Conservation (phyloP, 2,329 filamentous ascomycete species). For the Sclerotinia spermophila region DNA sequence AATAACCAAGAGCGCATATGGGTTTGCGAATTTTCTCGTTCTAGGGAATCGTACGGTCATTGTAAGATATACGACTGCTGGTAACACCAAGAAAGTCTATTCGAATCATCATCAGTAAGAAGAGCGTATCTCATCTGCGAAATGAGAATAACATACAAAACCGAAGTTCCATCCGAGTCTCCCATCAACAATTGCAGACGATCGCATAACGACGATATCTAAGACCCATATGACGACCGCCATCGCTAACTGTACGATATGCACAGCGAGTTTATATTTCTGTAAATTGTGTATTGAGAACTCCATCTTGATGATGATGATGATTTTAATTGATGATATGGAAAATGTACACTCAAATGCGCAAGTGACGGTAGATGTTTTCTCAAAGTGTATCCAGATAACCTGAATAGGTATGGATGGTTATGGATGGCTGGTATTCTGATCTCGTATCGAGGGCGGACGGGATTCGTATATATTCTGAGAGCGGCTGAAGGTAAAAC, state of each 20-base stretch:
- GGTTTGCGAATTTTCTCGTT: slow-evolving; percentile 58
- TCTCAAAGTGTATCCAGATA: neutral
- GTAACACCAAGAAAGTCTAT: slow-evolving; percentile 62
- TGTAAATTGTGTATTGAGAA: slow-evolving; percentile 36
- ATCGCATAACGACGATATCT: slow-evolving; percentile 57
- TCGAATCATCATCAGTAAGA: slow-evolving; percentile 2
- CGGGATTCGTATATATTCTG: neutral
- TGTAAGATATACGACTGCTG: slow-evolving; percentile 61
- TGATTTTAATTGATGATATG: neutral
- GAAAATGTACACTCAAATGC: neutral
- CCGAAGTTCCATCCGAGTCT: slow-evolving; percentile 62
- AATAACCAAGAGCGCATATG: slow-evolving; percentile 57
- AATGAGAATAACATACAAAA: slow-evolving; percentile 47
- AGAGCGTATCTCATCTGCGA: neutral
- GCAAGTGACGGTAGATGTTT: neutral
- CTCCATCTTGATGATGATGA: slow-evolving; percentile 27
- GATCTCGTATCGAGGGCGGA: neutral
- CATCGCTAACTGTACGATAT: slow-evolving; percentile 52
- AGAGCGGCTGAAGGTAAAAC: neutral
- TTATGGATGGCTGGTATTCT: neutral
- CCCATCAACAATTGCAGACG: slow-evolving; percentile 49
- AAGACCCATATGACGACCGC: slow-evolving; percentile 56
- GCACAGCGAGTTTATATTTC: slow-evolving; percentile 51
- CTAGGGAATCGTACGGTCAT: slow-evolving; percentile 62
- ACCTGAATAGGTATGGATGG: neutral